phyloP scores from a whole-genome alignment of 495 filamentous ascomycete genomes.

The Oleoguttula mirabilis region DNA sequence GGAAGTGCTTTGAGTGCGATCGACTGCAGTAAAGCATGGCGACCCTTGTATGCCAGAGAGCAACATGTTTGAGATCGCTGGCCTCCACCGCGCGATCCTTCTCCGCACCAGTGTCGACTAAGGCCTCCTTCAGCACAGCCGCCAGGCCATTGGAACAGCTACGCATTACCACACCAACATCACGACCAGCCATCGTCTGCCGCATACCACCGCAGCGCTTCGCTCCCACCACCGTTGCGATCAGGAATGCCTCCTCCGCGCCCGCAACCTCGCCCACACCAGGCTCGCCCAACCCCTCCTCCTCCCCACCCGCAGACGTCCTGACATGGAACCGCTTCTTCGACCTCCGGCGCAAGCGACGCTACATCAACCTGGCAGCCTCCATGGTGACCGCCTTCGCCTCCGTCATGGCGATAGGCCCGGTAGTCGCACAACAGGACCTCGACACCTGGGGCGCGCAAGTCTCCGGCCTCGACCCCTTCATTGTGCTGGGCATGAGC shows the following conservation, averaged over 20 bases:
- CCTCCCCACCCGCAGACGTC: conserved; percentile 7
- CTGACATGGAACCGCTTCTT: conserved; percentile 94
- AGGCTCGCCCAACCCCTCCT: not conserved
- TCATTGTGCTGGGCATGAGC: conserved; percentile 67
- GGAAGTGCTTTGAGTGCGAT: too few species aligned
- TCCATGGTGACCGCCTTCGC: conserved; percentile 52
- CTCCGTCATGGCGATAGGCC: conserved; percentile 47
- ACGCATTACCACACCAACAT: not conserved
- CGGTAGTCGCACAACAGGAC: conserved; percentile 50
- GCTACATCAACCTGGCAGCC: conserved; percentile 66
- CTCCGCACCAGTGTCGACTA: not conserved
- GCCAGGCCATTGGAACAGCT: not conserved
- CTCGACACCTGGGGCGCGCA: conserved; percentile 56
- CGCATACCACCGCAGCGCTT: not conserved
- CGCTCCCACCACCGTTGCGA: conserved; percentile 18
- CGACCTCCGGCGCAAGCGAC: conserved; percentile 69
- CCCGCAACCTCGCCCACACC: conserved; percentile 29
- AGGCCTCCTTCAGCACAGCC: not conserved
- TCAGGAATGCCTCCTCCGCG: conserved; percentile 29
- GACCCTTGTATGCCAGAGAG: conserved; percentile 4
- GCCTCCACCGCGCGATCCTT: not conserved
- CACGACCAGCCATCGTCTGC: not conserved
- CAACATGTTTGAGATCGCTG: not conserved
- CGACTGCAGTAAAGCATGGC: too few species aligned
- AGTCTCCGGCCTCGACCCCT: conserved; percentile 63